These are phyloP conservation scores for Knufia petricola DNA, from an alignment of 2,329 filamentous ascomycete species.

Conservation along the genomic window DNA sequence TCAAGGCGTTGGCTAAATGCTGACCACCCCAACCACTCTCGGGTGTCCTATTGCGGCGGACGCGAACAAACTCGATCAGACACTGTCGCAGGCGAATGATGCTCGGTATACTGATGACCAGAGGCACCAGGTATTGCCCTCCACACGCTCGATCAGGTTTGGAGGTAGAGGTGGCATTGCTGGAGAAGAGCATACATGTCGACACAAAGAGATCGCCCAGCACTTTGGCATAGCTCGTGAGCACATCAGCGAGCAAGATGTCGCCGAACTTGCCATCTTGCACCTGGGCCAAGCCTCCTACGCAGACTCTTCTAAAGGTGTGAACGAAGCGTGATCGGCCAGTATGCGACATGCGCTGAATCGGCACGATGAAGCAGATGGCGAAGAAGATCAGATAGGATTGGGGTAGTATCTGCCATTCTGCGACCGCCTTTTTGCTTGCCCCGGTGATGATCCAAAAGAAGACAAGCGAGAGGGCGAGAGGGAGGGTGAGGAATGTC, in stretches of 20 bases:
- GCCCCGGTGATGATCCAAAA: conserved; percentile 79
- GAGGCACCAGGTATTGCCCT: conserved; percentile 66
- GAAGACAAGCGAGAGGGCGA: conserved; percentile 60
- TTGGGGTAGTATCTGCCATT: conserved; percentile 79
- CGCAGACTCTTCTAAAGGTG: conserved; percentile 65
- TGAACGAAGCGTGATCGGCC: conserved; percentile 68
- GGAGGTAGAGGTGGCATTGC: conserved; percentile 62
- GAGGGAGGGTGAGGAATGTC: conserved; percentile 61
- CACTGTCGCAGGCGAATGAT: conserved; percentile 86
- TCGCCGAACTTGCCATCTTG: conserved; percentile 92
- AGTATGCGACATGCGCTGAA: conserved; percentile 56
- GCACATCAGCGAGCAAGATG: conserved; percentile 80
- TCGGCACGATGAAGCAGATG: conserved; percentile 61
- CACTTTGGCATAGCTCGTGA: conserved; percentile 91
- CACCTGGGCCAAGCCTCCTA: conserved; percentile 78
- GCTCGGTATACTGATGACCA: conserved; percentile 75
- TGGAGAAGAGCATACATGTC: conserved; percentile 79
- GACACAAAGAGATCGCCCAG: conserved; percentile 81
- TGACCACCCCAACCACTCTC: conserved; percentile 64
- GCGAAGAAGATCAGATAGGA: conserved; percentile 66
- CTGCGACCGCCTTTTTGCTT: conserved; percentile 57
- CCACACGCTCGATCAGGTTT: conserved; percentile 75
- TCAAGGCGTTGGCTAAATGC: conserved; percentile 85
- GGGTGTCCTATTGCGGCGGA: conserved; percentile 43
- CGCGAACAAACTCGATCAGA: conserved; percentile 73